A percentile compares a stretch with the other conserved stretches of the same genome.
These are phyloP conservation scores for Helotiales sp. DNA, from an alignment of 2,329 filamentous ascomycete species.

Conservation along the genomic window DNA sequence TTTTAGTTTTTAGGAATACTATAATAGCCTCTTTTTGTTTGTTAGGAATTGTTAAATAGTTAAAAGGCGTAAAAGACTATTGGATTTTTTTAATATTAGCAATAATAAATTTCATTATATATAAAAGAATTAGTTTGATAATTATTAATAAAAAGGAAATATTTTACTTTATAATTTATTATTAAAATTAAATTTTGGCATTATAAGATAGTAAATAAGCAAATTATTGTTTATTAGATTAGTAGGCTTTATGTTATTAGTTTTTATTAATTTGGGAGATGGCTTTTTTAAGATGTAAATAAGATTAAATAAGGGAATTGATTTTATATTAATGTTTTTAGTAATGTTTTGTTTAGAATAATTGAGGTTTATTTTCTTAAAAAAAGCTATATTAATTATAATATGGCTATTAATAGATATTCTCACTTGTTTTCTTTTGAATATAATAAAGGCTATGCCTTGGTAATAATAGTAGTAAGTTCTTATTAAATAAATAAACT, in stretches of 20 bases:
- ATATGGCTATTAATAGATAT: slow-evolving; percentile 36
- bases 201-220: slow-evolving; percentile 18
- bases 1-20: slow-evolving; percentile 12
- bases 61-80: slow-evolving; percentile 12
- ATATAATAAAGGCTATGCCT: slow-evolving; percentile 43
- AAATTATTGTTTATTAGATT: neutral
- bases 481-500: slow-evolving; percentile 40
- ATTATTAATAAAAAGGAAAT: slow-evolving; percentile 6
- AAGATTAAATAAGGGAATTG: neutral
- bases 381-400: slow-evolving; percentile 40
- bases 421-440: slow-evolving; percentile 33
- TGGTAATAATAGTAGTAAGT: slow-evolving; percentile 41
- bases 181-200: slow-evolving; percentile 19
- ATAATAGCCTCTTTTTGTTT: slow-evolving; percentile 31
- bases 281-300: neutral
- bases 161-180: slow-evolving; percentile 18
- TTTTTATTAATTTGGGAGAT: slow-evolving; percentile 19
- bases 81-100: slow-evolving; percentile 27
- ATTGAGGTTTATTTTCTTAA: slow-evolving; percentile 38
- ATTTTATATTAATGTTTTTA: neutral
- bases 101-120: slow-evolving; percentile 26
- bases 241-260: slow-evolving; percentile 22
- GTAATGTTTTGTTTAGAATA: slow-evolving; percentile 26
- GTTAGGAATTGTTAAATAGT: slow-evolving; percentile 32
- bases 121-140: neutral